Base-by-base conservation (phyloP, 2,329 filamentous ascomycete genomes). In the Colletotrichum kahawae region DNA sequence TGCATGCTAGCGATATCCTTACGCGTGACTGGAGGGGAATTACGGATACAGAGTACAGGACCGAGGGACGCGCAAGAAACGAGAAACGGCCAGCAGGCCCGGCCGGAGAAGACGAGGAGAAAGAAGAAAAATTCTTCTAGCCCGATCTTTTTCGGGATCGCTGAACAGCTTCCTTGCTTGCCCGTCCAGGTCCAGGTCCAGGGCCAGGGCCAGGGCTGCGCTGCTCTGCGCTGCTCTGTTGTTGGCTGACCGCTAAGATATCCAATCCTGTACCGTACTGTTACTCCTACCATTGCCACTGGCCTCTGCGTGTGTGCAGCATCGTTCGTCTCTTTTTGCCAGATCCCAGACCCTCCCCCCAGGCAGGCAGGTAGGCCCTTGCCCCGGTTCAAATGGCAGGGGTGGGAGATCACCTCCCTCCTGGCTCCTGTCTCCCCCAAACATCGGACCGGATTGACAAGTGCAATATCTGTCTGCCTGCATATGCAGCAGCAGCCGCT, bases 361-460 rank as follows among this genome's bases (percentile, higher is more conserved):
- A 54, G 48, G 48, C 48, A 59, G 54, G 21, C 54, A 57, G 38
- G 27, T n/a, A 59, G 31, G 54, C 43, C 56, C 34, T 18, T 56
- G 56, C 16, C 66, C 34, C 27, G 56, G 67, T 48, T 62, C 16
- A 51, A 36, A 21, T 18, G 59, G 13, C 34, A 68, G 54, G 56
- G 66, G 66, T 67, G 66, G 54, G 66, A 69, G 67, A 69, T 69
- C 67, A 69, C 36, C 56, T 64, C 38, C 21, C 36, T 51, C 70
- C 51, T 62, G 27, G 56, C 21, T 29, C 56, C 57, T 48, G 33
- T 29, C 66, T 43, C 29, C 29, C 33, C 59, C 66, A 73, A 73
- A 73, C 66, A 69, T 69, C 67, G 56, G 67, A 69, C 54, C 56
- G 70, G 13, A 68, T 69, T 63, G 56, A 69, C 65, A 71, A 59